Evolutionary conservation across 345 rosid genomes (phyloP).

Genomic region (Odontarrhena argentea): DNA sequence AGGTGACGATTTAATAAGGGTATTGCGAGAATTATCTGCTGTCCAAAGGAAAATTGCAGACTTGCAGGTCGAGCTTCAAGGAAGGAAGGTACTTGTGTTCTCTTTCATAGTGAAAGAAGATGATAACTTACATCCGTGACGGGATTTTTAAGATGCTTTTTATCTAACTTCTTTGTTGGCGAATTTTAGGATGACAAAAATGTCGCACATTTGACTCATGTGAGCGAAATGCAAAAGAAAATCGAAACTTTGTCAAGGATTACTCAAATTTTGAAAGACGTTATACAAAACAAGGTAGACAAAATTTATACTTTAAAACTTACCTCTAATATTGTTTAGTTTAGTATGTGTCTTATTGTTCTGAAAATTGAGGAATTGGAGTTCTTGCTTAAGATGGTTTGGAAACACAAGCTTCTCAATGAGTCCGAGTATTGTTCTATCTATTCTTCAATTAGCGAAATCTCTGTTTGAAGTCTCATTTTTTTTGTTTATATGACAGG

Average conservation of each 20-base stretch:
- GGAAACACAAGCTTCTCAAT: not conserved
- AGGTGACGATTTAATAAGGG: conserved; percentile 81
- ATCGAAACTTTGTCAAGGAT: conserved; percentile 85
- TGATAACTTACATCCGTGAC: conserved; percentile 12
- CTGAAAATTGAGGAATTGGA: not conserved
- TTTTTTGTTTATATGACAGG: conserved; percentile 50
- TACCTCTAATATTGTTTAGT: not conserved
- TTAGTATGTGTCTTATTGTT: not conserved
- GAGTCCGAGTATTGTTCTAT: not conserved
- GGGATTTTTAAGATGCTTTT: not conserved
- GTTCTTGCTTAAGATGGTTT: not conserved
- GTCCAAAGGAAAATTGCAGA: conserved; percentile 95
- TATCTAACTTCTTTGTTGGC: conserved; percentile 8
- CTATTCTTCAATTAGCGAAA: not conserved
- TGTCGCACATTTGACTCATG: conserved; percentile 95
- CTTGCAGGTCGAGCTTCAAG: conserved; percentile 96
- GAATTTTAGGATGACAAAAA: conserved; percentile 81
- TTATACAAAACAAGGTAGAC: conserved; percentile 95
- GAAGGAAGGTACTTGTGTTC: conserved; percentile 71
- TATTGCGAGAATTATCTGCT: conserved; percentile 76
- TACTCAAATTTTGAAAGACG: conserved; percentile 88
- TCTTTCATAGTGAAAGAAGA: not conserved
- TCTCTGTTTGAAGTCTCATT: not conserved
- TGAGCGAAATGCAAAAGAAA: conserved; percentile 94
- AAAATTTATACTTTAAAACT: not conserved